phyloP scores from a whole-genome alignment of 2,329 filamentous ascomycete genomes.

The Colletotrichum noveboracense region DNA sequence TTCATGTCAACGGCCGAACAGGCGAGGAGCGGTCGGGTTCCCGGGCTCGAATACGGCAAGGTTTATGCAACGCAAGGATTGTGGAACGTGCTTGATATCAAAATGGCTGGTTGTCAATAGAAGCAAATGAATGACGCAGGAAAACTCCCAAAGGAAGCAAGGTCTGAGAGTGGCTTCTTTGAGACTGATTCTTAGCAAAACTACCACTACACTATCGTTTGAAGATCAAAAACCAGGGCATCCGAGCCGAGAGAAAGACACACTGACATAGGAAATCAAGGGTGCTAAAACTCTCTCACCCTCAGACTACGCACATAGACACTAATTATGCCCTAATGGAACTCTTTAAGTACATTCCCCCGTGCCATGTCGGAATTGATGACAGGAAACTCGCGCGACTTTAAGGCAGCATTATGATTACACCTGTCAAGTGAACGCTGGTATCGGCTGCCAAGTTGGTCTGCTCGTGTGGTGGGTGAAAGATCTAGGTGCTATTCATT shows the following conservation, averaged over 20 bases:
- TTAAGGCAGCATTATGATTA: not conserved
- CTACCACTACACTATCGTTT: not conserved
- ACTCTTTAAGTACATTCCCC: not conserved
- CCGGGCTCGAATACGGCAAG: not conserved
- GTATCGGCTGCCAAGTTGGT: not conserved
- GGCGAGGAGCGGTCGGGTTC: not conserved
- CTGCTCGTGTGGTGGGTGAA: not conserved
- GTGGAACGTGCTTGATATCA: not conserved
- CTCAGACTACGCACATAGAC: not conserved
- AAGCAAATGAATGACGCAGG: not conserved
- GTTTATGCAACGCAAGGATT: not conserved
- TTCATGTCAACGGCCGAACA: not conserved
- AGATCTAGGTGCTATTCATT: not conserved
- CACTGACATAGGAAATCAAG: not conserved
- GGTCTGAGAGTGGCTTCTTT: not conserved
- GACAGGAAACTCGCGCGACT: not conserved
- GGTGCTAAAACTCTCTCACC: not conserved
- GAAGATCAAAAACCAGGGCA: not conserved
- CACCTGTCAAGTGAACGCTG: accelerated
- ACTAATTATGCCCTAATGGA: not conserved
- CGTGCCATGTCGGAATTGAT: not conserved
- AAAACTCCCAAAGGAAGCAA: not conserved
- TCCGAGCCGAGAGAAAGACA: not conserved
- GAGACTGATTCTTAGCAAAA: not conserved
- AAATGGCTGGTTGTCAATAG: not conserved